Percentiles rank a stretch among this genome's conserved stretches.
These are phyloP conservation scores for Boletellus ananas DNA, from an alignment of 768 basidiomycete genomes.

Conservation along the genomic window DNA sequence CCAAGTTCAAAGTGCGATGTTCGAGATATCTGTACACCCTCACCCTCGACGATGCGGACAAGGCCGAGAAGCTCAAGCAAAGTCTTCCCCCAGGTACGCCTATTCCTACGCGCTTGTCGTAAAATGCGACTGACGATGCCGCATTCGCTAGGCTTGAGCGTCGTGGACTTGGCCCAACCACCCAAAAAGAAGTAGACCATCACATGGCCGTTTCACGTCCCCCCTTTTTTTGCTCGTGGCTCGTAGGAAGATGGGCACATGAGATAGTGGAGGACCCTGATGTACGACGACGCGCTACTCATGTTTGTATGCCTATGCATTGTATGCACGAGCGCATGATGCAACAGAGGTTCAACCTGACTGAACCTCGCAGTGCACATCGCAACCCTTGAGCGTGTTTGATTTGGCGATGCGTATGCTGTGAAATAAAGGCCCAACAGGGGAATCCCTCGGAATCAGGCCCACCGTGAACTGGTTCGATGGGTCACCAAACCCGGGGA, in stretches of 20 bases:
- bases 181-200: conserved; percentile 67
- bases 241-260: background rate
- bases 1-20: conserved; percentile 99
- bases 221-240: background rate
- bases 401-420: no score
- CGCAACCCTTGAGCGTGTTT: no score
- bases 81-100: conserved; percentile 87
- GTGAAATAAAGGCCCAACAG: no score
- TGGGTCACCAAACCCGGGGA: no score
- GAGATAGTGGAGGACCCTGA: conserved; percentile 4
- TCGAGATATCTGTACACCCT: conserved; percentile 98
- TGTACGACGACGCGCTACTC: conserved; percentile 7
- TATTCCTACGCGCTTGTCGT: background rate
- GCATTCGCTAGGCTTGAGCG: conserved; percentile 52
- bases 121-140: background rate
- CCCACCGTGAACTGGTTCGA: no score
- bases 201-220: no score
- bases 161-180: conserved; percentile 60
- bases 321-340: conserved; percentile 17
- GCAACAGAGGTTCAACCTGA: conserved; percentile 5
- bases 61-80: conserved; percentile 97
- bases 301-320: conserved; percentile 21
- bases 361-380: conserved; percentile 1
- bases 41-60: conserved; percentile 91
- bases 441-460: no score